A percentile compares a stretch with the other conserved stretches of the same genome.
These are phyloP conservation scores for Parathielavia appendiculata DNA, from an alignment of 495 filamentous ascomycete species.

Conservation along the genomic window DNA sequence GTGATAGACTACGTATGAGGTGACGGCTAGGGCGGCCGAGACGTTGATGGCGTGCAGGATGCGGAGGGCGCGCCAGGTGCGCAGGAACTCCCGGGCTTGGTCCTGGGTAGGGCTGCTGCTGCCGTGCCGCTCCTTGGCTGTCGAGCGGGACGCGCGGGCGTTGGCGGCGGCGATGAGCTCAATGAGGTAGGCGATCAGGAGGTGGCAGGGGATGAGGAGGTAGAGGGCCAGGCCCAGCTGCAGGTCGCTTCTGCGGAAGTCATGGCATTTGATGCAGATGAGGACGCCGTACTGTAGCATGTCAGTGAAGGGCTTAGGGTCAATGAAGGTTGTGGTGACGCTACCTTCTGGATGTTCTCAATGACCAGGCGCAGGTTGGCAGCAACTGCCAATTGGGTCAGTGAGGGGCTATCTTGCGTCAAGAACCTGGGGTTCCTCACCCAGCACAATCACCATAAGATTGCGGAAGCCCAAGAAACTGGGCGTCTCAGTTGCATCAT, in stretches of 20 bases:
- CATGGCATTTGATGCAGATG: conserved; percentile 85
- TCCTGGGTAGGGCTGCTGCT: conserved; percentile 49
- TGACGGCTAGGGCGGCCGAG: conserved; percentile 69
- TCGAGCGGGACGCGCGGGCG: conserved; percentile 61
- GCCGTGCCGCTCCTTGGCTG: conserved; percentile 51
- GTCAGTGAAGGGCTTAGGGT: conserved; percentile 20
- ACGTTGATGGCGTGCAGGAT: conserved; percentile 76
- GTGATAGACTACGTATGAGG: conserved; percentile 82
- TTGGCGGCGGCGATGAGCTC: conserved; percentile 74
- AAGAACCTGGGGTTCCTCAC: conserved; percentile 40
- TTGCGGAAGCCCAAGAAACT: conserved; percentile 94
- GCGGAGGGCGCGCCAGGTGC: conserved; percentile 73
- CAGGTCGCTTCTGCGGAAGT: conserved; percentile 76
- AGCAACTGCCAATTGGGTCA: conserved; percentile 54
- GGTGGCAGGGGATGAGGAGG: conserved; percentile 78
- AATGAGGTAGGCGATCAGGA: conserved; percentile 83
- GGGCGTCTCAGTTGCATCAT: conserved; percentile 64
- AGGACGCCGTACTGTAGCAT: conserved; percentile 76
- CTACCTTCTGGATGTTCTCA: conserved; percentile 92
- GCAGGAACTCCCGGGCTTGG: conserved; percentile 55
- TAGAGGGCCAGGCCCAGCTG: conserved; percentile 70
- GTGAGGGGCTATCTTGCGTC: background rate
- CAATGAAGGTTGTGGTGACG: conserved; percentile 1
- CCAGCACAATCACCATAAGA: conserved; percentile 88
- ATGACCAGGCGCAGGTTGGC: conserved; percentile 90